Percentiles rank a stretch among this genome's conserved stretches.
phyloP scores from a whole-genome alignment of 2,329 filamentous ascomycete genomes.

The Alternaria rosae region DNA sequence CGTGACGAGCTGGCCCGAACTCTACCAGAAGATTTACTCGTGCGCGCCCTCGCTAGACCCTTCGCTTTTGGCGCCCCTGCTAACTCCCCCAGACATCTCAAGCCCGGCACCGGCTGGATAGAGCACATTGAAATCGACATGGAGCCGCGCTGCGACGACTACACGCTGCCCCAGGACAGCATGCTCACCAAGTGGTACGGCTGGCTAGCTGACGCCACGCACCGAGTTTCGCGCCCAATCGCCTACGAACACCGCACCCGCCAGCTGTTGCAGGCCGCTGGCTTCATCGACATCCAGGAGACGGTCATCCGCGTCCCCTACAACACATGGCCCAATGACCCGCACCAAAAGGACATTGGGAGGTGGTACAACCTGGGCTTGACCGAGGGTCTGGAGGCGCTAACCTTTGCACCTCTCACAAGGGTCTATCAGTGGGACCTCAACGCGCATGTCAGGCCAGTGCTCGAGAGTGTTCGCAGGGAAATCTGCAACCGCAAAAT shows the following conservation, averaged over 20 bases:
- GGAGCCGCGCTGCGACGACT: slow-evolving; percentile 74
- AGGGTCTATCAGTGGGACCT: slow-evolving; percentile 67
- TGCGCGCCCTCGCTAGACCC: slow-evolving; percentile 51
- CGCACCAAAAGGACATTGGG: slow-evolving; percentile 71
- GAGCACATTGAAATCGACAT: slow-evolving; percentile 93
- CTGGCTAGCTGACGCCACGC: slow-evolving; percentile 72
- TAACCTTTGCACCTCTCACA: slow-evolving; percentile 77
- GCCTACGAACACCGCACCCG: slow-evolving; percentile 69
- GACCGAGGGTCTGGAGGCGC: slow-evolving; percentile 73
- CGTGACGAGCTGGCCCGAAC: slow-evolving; percentile 75
- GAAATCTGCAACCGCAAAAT: slow-evolving; percentile 74
- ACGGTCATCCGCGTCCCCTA: slow-evolving; percentile 73
- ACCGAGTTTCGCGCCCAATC: slow-evolving; percentile 69
- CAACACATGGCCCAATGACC: slow-evolving; percentile 74
- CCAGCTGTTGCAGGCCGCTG: slow-evolving; percentile 69
- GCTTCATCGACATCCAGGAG: slow-evolving; percentile 82
- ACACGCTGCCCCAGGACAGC: slow-evolving; percentile 65
- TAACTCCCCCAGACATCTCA: slow-evolving; percentile 69
- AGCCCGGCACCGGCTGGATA: slow-evolving; percentile 75
- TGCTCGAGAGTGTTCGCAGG: slow-evolving; percentile 69
- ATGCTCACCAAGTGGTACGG: slow-evolving; percentile 73
- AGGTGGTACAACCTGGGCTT: slow-evolving; percentile 85
- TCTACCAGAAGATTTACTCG: slow-evolving; percentile 75
- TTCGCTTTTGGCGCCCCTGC: slow-evolving; percentile 6
- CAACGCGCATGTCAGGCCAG: slow-evolving; percentile 66